These are phyloP conservation scores for Aspergillus mulundensis DNA, from an alignment of 495 filamentous ascomycete genomes.

Conservation along the genomic window DNA sequence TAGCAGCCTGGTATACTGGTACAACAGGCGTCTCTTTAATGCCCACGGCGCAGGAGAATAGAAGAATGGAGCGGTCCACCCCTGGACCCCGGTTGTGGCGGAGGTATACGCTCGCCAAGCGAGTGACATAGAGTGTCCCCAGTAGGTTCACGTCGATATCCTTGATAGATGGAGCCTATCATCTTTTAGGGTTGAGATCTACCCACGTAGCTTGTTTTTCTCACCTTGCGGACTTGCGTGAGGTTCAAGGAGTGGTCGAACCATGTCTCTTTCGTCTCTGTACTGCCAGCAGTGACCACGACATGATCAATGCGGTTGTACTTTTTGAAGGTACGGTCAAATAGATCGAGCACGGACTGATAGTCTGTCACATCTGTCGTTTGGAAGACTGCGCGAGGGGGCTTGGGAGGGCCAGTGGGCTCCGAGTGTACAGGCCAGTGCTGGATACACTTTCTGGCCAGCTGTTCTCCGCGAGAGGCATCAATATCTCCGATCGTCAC, in stretches of 20 bases:
- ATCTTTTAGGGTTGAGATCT: background rate
- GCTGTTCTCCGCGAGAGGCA: constrained; percentile 24
- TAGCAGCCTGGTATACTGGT: constrained; percentile 47
- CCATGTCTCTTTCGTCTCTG: constrained; percentile 41
- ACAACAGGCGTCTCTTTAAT: constrained; percentile 46
- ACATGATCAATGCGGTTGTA: constrained; percentile 50
- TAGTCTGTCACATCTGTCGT: constrained; percentile 46
- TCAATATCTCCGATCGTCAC: constrained; percentile 46
- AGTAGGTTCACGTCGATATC: constrained; percentile 49
- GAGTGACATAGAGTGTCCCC: constrained; percentile 43
- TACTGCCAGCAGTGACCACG: constrained; percentile 48
- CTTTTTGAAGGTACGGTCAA: constrained; percentile 41
- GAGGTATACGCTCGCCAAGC: constrained; percentile 44
- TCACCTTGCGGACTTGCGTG: constrained; percentile 31
- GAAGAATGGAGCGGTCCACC: constrained; percentile 43
- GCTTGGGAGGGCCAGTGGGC: constrained; percentile 18
- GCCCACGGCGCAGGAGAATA: constrained; percentile 42
- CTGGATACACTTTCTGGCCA: constrained; percentile 21
- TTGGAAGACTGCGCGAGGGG: constrained; percentile 31
- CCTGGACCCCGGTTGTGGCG: constrained; percentile 37
- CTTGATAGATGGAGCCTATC: constrained; percentile 34
- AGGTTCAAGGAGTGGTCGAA: constrained; percentile 41
- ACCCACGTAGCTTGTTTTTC: background rate
- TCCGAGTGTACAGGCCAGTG: constrained; percentile 26
- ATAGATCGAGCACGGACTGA: constrained; percentile 38